Base-by-base conservation (phyloP, 2,329 filamentous ascomycete species). In the Beauveria sp. region DNA sequence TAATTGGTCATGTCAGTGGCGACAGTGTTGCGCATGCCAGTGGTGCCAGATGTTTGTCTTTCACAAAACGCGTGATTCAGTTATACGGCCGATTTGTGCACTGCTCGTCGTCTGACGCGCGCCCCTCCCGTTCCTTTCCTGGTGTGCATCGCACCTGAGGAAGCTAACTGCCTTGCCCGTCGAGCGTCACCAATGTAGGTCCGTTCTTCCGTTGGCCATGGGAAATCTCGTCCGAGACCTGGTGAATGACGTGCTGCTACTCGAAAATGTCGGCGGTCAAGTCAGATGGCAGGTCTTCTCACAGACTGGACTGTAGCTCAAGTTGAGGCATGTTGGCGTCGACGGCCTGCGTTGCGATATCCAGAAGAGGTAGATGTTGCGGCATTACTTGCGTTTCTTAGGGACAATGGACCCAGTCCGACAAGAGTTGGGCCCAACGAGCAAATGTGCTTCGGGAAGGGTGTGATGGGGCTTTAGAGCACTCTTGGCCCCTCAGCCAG, bases 51-150 rank as follows among this genome's bases (percentile, higher is more conserved):
- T 49, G 59, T 61, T 61, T 61, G 59, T 43, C 43, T 55, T 31
- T 42, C 59, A 49, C 50, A 55, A 49, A 28, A 48, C 16, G 20
- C 20, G 51, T 55, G 59, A 54, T 53, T 40, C 43, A 55, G 59
- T 61, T 38, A 54, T 61, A 61, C 59, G 59, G 31, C 42, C 59
- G 59, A 55, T 51, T 61, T 61, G 59, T 61, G 28, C 22, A 18
- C 51, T 52, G 26, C 18, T 9, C 22, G 20, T 54, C 26, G 40
- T 52, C 58, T 48, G 49, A 50, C 40, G 20, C 49, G 7, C 42
- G 42, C 59, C 59, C 40, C 34, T 38, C 24, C 22, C 20, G 22
- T 22, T 51, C n/a, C 22, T 51, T 9, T 51, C 4, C 3, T 43
- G 42, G 45, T 43, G 16, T 59, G 46, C 49, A 50, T 50, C 56